phyloP scores from a whole-genome alignment of 1,284 basidiomycete species.

The Calocybe gambosa region DNA sequence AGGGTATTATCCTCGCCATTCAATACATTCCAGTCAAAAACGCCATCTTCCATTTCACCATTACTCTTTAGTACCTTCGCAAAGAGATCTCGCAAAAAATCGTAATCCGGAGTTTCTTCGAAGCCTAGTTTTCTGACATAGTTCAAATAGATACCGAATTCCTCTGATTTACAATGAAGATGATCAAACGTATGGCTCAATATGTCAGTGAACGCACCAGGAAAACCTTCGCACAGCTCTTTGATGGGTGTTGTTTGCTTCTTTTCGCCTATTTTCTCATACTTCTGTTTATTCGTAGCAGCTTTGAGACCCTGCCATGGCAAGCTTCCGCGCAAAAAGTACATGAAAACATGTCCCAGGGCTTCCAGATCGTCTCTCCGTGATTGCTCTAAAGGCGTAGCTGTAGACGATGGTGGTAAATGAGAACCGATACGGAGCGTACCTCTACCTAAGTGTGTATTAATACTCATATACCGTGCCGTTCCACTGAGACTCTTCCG shows the following conservation, averaged over 20 bases:
- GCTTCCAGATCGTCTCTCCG: slow-evolving; percentile 93
- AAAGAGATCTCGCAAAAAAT: slow-evolving; percentile 90
- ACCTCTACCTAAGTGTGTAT: slow-evolving; percentile 92
- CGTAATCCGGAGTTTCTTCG: slow-evolving; percentile 95
- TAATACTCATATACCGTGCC: slow-evolving; percentile 96
- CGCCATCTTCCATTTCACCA: slow-evolving; percentile 82
- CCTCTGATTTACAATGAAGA: slow-evolving; percentile 49
- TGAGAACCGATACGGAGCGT: slow-evolving; percentile 21
- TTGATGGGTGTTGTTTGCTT: slow-evolving; percentile 96
- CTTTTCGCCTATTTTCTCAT: slow-evolving; percentile 99
- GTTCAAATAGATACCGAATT: slow-evolving; percentile 85
- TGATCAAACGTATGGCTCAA: background rate
- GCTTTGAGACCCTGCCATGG: slow-evolving; percentile 98
- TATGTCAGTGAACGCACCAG: slow-evolving; percentile 43
- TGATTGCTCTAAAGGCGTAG: slow-evolving; percentile 69
- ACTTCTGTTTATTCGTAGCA: slow-evolving; percentile 97
- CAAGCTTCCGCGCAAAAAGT: slow-evolving; percentile 88
- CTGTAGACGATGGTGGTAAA: slow-evolving; percentile 3
- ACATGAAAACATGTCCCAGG: slow-evolving; percentile 96
- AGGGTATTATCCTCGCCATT: slow-evolving; percentile 43
- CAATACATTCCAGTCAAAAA: slow-evolving; percentile 88
- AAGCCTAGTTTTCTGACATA: slow-evolving; percentile 86
- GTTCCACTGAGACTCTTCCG: slow-evolving; percentile 89
- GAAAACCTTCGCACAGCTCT: slow-evolving; percentile 89
- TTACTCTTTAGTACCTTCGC: slow-evolving; percentile 87